Conservation (phyloP, 1,284 basidiomycete species). For the Pseudozyma tsukubaensis region DNA sequence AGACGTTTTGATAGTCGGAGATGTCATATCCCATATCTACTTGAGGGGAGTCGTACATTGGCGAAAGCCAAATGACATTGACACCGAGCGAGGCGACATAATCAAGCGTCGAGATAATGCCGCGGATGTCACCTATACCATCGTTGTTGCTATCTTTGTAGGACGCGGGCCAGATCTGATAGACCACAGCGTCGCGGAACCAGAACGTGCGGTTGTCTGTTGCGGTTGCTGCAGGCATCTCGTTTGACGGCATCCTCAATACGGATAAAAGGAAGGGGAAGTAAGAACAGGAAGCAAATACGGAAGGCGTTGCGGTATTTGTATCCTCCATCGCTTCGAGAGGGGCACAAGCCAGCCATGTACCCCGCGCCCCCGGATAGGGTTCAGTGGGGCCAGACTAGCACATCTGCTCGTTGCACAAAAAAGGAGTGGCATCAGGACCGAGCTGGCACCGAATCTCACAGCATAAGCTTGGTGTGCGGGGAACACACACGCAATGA, state of each 20-base stretch:
- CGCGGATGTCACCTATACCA: conserved; percentile 79
- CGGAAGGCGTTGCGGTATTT: not conserved
- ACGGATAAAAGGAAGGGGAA: not conserved
- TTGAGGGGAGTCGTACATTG: conserved; percentile 78
- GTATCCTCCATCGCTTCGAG: not conserved
- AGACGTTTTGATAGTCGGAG: conserved; percentile 78
- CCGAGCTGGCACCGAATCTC: conserved; percentile 23
- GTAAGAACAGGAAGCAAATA: not conserved
- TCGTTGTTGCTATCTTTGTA: conserved; percentile 81
- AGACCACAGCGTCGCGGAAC: conserved; percentile 46
- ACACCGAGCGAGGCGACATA: conserved; percentile 79
- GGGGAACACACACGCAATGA: not conserved
- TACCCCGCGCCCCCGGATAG: not conserved
- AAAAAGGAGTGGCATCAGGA: not conserved
- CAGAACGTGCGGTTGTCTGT: conserved; percentile 24
- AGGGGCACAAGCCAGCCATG: not conserved
- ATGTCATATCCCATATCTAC: conserved; percentile 76
- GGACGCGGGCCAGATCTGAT: conserved; percentile 77
- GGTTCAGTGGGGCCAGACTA: not conserved
- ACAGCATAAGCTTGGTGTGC: not conserved
- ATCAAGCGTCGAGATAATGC: conserved; percentile 77
- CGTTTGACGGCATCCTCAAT: conserved; percentile 5
- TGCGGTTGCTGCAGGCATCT: not conserved
- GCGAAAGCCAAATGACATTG: conserved; percentile 79
- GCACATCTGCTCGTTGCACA: not conserved